phyloP scores from a whole-genome alignment of 1,139 yeast species.

The Saccharomyces hybrid region DNA sequence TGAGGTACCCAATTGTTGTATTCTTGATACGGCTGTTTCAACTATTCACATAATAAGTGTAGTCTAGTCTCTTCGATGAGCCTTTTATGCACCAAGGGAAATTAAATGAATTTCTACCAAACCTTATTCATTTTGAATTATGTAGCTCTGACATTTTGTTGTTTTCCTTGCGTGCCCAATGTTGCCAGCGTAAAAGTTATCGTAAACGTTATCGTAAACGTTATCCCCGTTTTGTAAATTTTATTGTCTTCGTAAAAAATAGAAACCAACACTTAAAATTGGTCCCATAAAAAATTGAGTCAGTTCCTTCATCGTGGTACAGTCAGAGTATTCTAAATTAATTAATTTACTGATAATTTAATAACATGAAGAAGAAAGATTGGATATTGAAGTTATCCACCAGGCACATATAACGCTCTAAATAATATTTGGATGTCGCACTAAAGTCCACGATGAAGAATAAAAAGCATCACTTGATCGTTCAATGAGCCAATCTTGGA shows the following conservation, averaged over 20 bases:
- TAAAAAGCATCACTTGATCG: conserved; percentile 3
- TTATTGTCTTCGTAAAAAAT: neutral
- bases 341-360: neutral
- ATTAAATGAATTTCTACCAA: neutral
- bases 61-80: neutral
- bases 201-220: neutral
- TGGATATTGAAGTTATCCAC: neutral
- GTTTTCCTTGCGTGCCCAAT: neutral
- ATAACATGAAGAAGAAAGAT: neutral
- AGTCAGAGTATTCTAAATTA: neutral
- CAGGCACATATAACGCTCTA: neutral
- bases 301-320: neutral
- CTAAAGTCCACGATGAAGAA: conserved; percentile 1
- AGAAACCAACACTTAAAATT: neutral
- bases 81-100: conserved; percentile 2
- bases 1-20: conserved; percentile 1
- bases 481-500: conserved; percentile 2
- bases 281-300: neutral
- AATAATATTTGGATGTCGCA: conserved; percentile 1
- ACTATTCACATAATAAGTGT: neutral
- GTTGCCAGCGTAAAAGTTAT: neutral
- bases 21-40: neutral
- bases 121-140: neutral
- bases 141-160: neutral
- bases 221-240: neutral